Percentiles rank a stretch among this genome's conserved stretches.
phyloP scores from a whole-genome alignment of 805 yeast species.

The Brettanomyces naardenensis region DNA sequence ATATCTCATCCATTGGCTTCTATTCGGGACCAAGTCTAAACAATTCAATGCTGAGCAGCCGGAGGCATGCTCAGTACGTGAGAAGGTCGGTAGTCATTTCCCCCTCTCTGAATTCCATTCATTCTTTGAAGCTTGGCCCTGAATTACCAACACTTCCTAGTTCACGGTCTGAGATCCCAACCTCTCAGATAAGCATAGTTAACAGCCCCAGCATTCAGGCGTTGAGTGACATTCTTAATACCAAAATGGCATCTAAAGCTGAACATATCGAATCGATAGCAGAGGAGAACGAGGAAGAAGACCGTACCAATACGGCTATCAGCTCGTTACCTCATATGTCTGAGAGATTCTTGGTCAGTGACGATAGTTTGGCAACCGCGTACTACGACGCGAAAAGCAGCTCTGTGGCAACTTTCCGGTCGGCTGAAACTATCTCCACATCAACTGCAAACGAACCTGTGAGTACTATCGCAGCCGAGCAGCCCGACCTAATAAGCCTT shows the following conservation, averaged over 20 bases:
- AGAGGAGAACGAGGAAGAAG: constrained; percentile 8
- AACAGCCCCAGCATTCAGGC: constrained; percentile 31
- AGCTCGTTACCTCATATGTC: neutral
- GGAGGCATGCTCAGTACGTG: constrained; percentile 22
- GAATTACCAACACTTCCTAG: neutral
- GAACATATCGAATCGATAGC: constrained; percentile 9
- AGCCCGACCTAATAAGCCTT: constrained; percentile 24
- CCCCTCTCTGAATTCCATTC: constrained; percentile 23
- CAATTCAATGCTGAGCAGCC: constrained; percentile 14
- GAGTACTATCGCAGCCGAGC: constrained; percentile 3
- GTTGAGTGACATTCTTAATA: constrained; percentile 24
- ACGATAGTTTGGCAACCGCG: no score
- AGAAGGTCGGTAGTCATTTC: constrained; percentile 26
- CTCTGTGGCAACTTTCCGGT: constrained; percentile 24
- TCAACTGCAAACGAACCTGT: neutral
- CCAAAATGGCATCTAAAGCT: constrained; percentile 13
- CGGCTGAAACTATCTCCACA: neutral
- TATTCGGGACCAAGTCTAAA: constrained; percentile 25
- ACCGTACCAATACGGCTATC: neutral
- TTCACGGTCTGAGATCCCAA: constrained; percentile 1
- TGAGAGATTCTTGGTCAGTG: neutral
- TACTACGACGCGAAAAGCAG: no score
- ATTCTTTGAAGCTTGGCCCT: constrained; percentile 5
- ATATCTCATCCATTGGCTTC: constrained; percentile 14
- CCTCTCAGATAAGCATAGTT: constrained; percentile 20